Conservation (phyloP, 345 rosid genomes). For the Euclidium syriacum region DNA sequence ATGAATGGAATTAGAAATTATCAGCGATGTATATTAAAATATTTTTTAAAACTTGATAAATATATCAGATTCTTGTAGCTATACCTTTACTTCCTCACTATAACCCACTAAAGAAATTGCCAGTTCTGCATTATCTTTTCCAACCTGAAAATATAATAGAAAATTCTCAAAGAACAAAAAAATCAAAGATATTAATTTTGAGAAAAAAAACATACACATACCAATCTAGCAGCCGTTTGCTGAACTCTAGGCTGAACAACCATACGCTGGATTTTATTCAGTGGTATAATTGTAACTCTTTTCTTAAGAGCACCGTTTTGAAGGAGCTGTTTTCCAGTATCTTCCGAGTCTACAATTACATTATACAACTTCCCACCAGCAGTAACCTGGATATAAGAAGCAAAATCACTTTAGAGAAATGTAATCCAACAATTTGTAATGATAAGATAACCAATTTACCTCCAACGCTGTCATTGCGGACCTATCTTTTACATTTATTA, state of each 20-base stretch:
- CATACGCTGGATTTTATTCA: constrained; percentile 73
- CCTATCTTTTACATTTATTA: constrained; percentile 79
- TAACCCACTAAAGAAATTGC: constrained; percentile 94
- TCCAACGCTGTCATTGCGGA: constrained; percentile 88
- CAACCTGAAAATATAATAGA: constrained; percentile 49
- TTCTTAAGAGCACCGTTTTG: constrained; percentile 89
- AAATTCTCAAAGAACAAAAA: neutral
- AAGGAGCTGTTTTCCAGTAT: constrained; percentile 89
- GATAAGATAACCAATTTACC: constrained; percentile 40
- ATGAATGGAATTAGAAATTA: neutral
- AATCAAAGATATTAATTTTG: neutral
- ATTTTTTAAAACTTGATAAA: constrained; percentile 7
- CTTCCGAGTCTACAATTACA: constrained; percentile 91
- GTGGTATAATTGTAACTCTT: constrained; percentile 88
- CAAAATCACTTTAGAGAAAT: constrained; percentile 15
- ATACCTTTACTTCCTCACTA: constrained; percentile 66
- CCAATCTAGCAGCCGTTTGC: constrained; percentile 76
- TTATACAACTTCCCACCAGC: constrained; percentile 88
- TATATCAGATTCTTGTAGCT: constrained; percentile 1
- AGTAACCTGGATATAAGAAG: constrained; percentile 56
- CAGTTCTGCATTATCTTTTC: constrained; percentile 82
- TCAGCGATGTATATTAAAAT: neutral
- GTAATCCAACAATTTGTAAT: neutral
- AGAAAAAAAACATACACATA: constrained; percentile 31
- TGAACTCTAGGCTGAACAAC: constrained; percentile 57